These are phyloP conservation scores for Coccomyxa sp. DNA, from an alignment of 139 green algal species.

Conservation along the genomic window DNA sequence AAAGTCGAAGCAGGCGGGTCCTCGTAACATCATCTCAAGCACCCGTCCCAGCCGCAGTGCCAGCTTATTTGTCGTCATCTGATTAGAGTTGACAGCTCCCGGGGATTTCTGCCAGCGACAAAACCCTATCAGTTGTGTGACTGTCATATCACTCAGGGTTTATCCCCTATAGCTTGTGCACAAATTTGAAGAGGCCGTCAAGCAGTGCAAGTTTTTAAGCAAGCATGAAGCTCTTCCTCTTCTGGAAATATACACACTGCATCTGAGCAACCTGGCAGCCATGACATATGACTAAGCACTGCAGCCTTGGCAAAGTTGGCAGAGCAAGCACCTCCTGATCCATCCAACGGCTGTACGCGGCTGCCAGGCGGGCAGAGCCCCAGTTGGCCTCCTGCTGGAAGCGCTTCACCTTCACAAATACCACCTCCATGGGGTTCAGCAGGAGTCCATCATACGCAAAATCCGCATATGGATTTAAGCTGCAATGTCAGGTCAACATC, in stretches of 20 bases:
- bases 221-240: not conserved
- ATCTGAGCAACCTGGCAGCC: not conserved
- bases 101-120: too few species aligned
- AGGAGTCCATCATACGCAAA: conserved; percentile 53
- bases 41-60: not conserved
- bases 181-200: not conserved
- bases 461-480: conserved; percentile 37
- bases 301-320: not conserved
- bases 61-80: not conserved
- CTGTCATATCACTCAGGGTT: not conserved
- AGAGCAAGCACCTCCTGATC: not conserved
- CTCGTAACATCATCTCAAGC: not conserved
- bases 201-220: not conserved
- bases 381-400: conserved; percentile 36
- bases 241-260: not conserved
- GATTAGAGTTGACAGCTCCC: not conserved
- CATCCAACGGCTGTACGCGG: conserved; percentile 31
- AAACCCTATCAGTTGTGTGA: too few species aligned
- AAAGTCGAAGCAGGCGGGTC: not conserved
- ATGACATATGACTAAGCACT: not conserved
- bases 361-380: conserved; percentile 6
- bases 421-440: conserved; percentile 67
- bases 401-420: conserved; percentile 79
- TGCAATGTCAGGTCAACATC: not conserved
- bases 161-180: not conserved